Evolutionary conservation across 441 rosid genomes (phyloP).

Genomic region (Eutrema salsugineum): DNA sequence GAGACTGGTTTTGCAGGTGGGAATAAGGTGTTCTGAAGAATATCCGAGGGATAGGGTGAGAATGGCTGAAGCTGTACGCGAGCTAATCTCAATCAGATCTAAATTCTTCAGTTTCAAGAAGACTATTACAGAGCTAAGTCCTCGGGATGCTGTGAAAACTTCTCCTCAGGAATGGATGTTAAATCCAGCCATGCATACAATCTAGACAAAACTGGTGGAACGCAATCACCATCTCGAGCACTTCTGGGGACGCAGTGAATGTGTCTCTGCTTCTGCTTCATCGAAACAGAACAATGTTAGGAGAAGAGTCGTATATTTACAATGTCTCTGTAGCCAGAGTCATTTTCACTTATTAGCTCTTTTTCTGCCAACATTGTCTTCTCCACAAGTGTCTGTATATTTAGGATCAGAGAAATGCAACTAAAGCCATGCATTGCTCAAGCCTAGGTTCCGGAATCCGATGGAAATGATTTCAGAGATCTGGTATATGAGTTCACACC

Average conservation of each 20-base stretch:
- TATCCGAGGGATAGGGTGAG: slow-evolving; percentile 25
- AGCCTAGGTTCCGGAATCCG: slow-evolving; percentile 24
- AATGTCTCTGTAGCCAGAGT: too few relatives aligned
- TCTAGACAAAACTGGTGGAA: background rate
- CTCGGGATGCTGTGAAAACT: background rate
- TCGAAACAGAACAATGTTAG: background rate
- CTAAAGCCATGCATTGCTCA: slow-evolving; percentile 10
- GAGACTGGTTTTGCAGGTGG: slow-evolving; percentile 22
- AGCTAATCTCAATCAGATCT: slow-evolving; percentile 12
- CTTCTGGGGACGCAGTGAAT: background rate
- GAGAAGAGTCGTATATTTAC: background rate
- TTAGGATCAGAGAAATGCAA: too few relatives aligned
- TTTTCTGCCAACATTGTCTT: too few relatives aligned
- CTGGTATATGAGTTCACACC: slow-evolving; percentile 25
- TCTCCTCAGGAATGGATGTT: slow-evolving; percentile 25
- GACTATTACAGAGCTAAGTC: slow-evolving; percentile 1
- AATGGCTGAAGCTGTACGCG: slow-evolving; percentile 12
- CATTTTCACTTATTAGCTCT: too few relatives aligned
- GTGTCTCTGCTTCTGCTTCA: background rate
- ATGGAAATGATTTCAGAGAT: slow-evolving; percentile 36
- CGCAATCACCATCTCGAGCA: background rate
- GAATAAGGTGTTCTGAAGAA: slow-evolving; percentile 28
- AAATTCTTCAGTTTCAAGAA: slow-evolving; percentile 19
- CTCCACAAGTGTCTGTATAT: too few relatives aligned
- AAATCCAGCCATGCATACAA: slow-evolving; percentile 8